phyloP scores from a whole-genome alignment of 495 filamentous ascomycete species.

The Aspergillus campestris region DNA sequence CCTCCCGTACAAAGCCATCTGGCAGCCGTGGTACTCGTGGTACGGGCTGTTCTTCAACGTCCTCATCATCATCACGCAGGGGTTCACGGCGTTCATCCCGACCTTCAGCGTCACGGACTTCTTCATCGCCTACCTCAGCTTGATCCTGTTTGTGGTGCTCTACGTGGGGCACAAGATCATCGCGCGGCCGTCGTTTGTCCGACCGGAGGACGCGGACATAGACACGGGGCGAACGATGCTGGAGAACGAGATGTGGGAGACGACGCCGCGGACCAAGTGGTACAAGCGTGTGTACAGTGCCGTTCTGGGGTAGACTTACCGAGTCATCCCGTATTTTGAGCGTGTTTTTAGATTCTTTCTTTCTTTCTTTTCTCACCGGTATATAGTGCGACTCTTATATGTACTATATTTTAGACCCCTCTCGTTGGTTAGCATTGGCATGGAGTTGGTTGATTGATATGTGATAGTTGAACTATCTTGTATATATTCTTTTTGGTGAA shows the following conservation, averaged over 20 bases:
- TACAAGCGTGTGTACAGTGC: slow-evolving; percentile 21
- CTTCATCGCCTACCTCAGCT: slow-evolving; percentile 53
- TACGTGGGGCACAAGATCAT: slow-evolving; percentile 51
- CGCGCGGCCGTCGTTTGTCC: slow-evolving; percentile 33
- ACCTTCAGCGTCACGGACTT: slow-evolving; percentile 48
- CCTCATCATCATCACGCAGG: slow-evolving; percentile 59
- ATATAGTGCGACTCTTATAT: not conserved
- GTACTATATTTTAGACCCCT: slow-evolving; percentile 3
- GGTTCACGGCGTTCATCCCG: slow-evolving; percentile 59
- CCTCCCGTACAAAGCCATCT: slow-evolving; percentile 49
- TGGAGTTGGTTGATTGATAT: slow-evolving; percentile 8
- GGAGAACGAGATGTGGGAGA: slow-evolving; percentile 40
- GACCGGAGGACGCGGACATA: slow-evolving; percentile 38
- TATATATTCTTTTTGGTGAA: not conserved
- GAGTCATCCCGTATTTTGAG: not conserved
- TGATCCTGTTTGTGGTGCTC: slow-evolving; percentile 53
- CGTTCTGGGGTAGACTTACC: slow-evolving; percentile 12
- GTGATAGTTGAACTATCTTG: not conserved
- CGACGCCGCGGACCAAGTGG: slow-evolving; percentile 34
- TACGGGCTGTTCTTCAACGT: slow-evolving; percentile 58
- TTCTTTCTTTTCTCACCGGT: not conserved
- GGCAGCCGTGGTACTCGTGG: slow-evolving; percentile 51
- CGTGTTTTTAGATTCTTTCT: not conserved
- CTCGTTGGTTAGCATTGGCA: slow-evolving; percentile 7
- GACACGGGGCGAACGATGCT: slow-evolving; percentile 34